Evolutionary conservation across 2,329 filamentous ascomycete genomes (phyloP).

Genomic region (Cordyceps tenuipes): DNA sequence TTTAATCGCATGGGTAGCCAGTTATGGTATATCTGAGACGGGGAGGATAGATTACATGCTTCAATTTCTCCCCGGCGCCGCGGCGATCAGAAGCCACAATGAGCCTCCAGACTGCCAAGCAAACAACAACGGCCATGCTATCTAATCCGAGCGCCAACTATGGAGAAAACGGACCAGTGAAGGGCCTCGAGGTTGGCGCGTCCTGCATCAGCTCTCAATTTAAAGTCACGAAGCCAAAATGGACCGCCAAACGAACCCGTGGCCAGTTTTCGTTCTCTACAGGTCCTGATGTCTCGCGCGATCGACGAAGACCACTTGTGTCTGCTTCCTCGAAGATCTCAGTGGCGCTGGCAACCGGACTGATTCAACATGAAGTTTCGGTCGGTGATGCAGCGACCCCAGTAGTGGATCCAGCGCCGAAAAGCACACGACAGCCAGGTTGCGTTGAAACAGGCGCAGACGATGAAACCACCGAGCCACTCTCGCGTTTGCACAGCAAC

Average conservation of each 20-base stretch:
- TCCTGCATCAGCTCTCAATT: background rate
- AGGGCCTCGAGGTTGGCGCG: background rate
- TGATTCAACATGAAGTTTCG: background rate
- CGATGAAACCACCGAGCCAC: background rate
- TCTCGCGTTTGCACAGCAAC: background rate
- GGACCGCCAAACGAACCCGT: background rate
- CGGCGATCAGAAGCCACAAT: background rate
- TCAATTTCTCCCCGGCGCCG: no score
- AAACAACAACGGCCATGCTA: background rate
- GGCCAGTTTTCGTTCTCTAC: background rate
- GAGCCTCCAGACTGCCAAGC: background rate
- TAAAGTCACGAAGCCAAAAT: background rate
- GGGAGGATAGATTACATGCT: background rate
- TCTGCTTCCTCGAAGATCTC: background rate
- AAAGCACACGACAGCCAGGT: background rate
- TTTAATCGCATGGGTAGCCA: background rate
- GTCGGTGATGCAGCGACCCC: background rate
- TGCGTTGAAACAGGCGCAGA: background rate
- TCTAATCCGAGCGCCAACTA: background rate
- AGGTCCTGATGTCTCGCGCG: background rate
- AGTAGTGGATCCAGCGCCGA: background rate
- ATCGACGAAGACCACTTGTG: background rate
- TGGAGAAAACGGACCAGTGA: background rate
- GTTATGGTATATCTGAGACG: background rate
- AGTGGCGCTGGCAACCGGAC: background rate